Evolutionary conservation across 2,329 filamentous ascomycete species (phyloP), one percentile per base, ranked within the genome.

Genomic region (Beauveria varroae): DNA sequence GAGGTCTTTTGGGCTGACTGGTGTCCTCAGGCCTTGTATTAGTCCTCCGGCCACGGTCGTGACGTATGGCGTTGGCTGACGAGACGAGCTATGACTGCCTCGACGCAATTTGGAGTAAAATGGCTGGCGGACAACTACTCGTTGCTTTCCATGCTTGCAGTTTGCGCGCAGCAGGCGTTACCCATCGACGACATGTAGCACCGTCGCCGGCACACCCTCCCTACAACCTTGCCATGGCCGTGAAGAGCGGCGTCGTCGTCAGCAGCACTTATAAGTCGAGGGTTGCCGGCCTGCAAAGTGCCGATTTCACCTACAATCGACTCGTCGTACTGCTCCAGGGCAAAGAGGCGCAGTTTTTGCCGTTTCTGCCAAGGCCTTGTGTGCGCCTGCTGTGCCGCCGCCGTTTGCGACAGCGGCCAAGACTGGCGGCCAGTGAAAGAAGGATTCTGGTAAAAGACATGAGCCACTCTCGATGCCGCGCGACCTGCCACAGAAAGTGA

Each of bases 371-470:
- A n/a, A 12, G n/a, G 49, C 18, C 40, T 5, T 40, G 22, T 18
- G 18, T 12, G 14, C 40, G 10, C n/a, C 40, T 5, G 1, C 22
- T 3, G 3, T 14, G 28, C 10, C 41, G n/a, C 40, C 18, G 20
- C 7, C 18, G 22, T 14, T 20, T 5, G 46, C 4, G 24, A n/a
- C 57, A 7, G 49, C 26, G 1, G 24, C 14, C 3, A 60, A n/a
- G n/a, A n/a, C n/a, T 54, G 57, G 57, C 57, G 26, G 57, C 57
- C 26, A 60, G 28, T n/a, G 57, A 12, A 34, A 28, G 49, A 49
- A 54, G 12, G 57, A 54, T 20, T 49, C 6, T 30, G 57, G 26
- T 60, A 49, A 37, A 60, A 60, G 18, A 60, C 49, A 41, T 50
- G 20, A 5, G 49, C 57, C 41, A 54, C 54, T 14, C 40, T 53